Percentiles rank a stretch among this genome's conserved stretches.
Conservation (phyloP, 2,329 filamentous ascomycete species). For the Colletotrichum liaoningense region DNA sequence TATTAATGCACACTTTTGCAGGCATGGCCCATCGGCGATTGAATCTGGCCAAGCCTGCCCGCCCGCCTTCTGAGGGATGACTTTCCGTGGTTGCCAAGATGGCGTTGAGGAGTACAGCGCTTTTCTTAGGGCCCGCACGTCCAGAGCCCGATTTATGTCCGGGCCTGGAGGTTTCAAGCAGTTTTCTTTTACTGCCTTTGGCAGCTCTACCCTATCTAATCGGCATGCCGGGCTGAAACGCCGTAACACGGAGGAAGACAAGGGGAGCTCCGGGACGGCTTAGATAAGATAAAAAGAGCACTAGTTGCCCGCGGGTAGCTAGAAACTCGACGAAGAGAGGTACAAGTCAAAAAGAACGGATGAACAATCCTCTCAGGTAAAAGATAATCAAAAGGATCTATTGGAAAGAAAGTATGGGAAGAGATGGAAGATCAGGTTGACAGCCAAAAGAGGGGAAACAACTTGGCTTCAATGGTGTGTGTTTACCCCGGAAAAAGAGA, state of each 20-base stretch:
- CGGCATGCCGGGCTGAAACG: not conserved
- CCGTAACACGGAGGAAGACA: not conserved
- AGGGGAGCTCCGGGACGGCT: not conserved
- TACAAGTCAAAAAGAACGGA: not conserved
- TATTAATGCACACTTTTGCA: not conserved
- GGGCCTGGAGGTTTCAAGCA: not conserved
- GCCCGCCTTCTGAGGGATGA: constrained; percentile 1
- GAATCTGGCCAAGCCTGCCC: constrained; percentile 12
- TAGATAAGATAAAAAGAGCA: not conserved
- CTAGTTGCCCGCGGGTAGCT: not conserved
- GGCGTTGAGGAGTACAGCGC: not conserved
- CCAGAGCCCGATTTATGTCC: constrained; percentile 34
- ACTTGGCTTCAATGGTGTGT: not conserved
- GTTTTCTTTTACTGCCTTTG: constrained; percentile 7
- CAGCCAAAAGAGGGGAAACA: not conserved
- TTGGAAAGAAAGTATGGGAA: not conserved
- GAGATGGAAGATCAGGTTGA: not conserved
- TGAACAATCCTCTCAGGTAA: not conserved
- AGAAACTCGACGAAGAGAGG: not conserved
- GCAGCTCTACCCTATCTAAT: constrained; percentile 33
- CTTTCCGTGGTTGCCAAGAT: constrained; percentile 28
- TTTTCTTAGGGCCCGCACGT: not conserved
- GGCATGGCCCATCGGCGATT: constrained; percentile 32
- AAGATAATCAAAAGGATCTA: not conserved
- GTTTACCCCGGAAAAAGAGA: not conserved